These are phyloP conservation scores for Aurantiochytrium sp. DNA, from an alignment of 108 stramenopile species.

Conservation along the genomic window DNA sequence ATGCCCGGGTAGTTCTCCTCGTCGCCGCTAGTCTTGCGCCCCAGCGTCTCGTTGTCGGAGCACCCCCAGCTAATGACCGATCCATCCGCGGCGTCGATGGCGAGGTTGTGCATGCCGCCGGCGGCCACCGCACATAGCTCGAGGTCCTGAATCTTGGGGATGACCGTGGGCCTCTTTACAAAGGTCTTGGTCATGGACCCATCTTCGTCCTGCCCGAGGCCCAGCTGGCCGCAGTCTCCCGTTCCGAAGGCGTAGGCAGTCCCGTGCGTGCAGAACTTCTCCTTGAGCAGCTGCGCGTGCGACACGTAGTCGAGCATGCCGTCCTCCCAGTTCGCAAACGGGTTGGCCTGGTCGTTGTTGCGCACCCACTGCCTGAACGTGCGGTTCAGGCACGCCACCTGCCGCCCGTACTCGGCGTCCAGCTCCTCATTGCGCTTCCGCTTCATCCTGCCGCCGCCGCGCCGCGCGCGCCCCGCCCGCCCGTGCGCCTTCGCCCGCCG, in stretches of 20 bases:
- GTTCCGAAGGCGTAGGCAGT: neutral
- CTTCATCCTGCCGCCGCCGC: neutral
- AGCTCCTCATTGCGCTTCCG: slow-evolving; percentile 1
- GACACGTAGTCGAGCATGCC: neutral
- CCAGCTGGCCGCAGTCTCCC: slow-evolving; percentile 17
- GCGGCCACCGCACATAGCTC: neutral
- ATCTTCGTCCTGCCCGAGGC: slow-evolving; percentile 21
- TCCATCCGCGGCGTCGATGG: neutral
- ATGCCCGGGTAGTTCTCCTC: neutral
- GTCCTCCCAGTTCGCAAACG: slow-evolving; percentile 3
- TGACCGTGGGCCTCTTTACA: neutral
- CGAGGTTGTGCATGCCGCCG: slow-evolving; percentile 22
- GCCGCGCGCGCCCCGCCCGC: too few relatives aligned
- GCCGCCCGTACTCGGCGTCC: neutral
- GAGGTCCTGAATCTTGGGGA: neutral
- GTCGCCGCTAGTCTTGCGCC: neutral
- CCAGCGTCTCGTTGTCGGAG: neutral
- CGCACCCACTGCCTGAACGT: slow-evolving; percentile 13
- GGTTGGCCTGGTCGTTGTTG: slow-evolving; percentile 6
- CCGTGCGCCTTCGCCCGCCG: too few relatives aligned
- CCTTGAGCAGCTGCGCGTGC: slow-evolving; percentile 4
- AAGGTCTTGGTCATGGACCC: neutral
- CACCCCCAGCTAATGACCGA: slow-evolving; percentile 11
- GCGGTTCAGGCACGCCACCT: neutral
- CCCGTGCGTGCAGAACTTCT: neutral